Base-by-base conservation (phyloP, 805 yeast species). In the Yarrowia sp. region DNA sequence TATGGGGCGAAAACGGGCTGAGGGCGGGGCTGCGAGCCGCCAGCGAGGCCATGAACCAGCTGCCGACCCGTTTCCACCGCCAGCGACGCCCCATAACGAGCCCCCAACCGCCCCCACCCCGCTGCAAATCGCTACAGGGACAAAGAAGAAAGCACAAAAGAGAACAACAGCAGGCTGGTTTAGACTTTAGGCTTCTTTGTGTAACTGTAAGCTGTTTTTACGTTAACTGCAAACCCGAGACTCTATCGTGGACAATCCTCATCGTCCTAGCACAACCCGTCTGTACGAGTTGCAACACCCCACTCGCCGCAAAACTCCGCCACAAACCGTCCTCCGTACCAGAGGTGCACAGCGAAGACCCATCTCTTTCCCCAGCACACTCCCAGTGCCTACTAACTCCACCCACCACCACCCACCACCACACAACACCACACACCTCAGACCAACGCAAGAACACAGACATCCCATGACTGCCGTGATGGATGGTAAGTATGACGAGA, bases 171-270 rank as follows among this genome's bases (percentile, higher is more conserved):
- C 49, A 43, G 64, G 64, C 50, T 19, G 40, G 4, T 15, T 30
- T 58, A 9, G 34, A 19, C 50, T 58, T 58, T 58, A 58, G 50
- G 40, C 50, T 58, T 58, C 49, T 58, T 58, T 58, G 64, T 58
- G 53, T 61, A 61, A 61, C 66, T 61, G 55, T 61, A 61, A 46
- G 46, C 55, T 61, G 66, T 46, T 61, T 61, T 61, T 44, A 61
- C 55, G 66, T 47, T 38, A 58, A 46, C 42, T 61, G 66, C 66
- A 44, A 61, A 61, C 53, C 66, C 66, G 55, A 61, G 55, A 61
- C 66, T 61, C 66, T 61, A 61, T 47, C 46, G 53, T 61, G 53
- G 46, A 46, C 66, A 44, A 61, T 46, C 55, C 66, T 55, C 63
- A 55, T 55, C 63, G 47, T 55, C 15, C 30, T 24, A 24, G 30